Percentiles rank a stretch among this genome's conserved stretches.
phyloP scores from a whole-genome alignment of 441 rosid species.

The Gossypium laxum region DNA sequence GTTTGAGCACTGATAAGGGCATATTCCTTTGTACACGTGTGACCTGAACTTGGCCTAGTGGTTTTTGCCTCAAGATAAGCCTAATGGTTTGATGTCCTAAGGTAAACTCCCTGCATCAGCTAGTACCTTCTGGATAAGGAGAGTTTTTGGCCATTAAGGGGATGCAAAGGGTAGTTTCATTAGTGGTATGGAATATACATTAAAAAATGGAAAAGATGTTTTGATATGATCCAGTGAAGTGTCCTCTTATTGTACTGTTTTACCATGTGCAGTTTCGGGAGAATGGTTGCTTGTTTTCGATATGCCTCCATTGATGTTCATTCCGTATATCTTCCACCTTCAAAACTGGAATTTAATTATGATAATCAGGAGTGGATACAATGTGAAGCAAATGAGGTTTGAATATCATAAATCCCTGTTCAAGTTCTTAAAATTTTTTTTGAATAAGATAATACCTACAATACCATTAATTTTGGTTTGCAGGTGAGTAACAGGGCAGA shows the following conservation, averaged over 20 bases:
- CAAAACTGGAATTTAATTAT: conserved; percentile 47
- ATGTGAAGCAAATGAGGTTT: conserved; percentile 37
- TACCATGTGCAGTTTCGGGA: conserved; percentile 43
- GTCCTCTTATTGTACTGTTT: conserved; percentile 18
- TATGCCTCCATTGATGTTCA: conserved; percentile 61
- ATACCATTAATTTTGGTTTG: conserved; percentile 14
- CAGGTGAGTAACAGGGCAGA: conserved; percentile 46
- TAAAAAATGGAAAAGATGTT: background rate
- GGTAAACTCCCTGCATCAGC: background rate
- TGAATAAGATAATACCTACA: conserved; percentile 13
- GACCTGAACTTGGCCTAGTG: background rate
- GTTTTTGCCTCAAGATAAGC: background rate
- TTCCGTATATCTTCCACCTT: conserved; percentile 57
- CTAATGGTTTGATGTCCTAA: background rate
- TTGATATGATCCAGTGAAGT: background rate
- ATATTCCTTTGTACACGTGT: background rate
- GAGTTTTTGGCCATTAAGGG: background rate
- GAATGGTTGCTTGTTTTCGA: conserved; percentile 70
- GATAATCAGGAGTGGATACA: conserved; percentile 49
- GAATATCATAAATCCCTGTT: conserved; percentile 15
- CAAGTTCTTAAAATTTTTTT: conserved; percentile 1
- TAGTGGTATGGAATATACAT: background rate
- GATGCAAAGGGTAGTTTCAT: background rate
- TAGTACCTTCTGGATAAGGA: background rate
- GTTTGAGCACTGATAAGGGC: background rate